Base-by-base conservation (phyloP, 768 basidiomycete genomes). In the Rhodotorula taiwanensis region DNA sequence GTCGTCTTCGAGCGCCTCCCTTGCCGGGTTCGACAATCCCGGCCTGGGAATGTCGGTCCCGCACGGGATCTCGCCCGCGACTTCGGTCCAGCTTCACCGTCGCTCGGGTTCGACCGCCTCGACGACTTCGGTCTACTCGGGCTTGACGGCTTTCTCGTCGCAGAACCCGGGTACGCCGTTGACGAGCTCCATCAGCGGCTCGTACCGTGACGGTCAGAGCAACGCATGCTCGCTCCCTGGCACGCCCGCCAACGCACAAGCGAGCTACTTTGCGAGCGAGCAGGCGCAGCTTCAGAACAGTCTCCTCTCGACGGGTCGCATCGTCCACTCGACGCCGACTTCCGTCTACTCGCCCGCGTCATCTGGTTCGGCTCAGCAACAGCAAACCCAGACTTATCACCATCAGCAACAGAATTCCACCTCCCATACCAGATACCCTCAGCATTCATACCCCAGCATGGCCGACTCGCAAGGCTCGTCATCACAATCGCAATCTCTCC, bases 51-150 rank as follows among this genome's bases (percentile, higher is more conserved):
- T 31, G n/a, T 41, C 36, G 36, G 36, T 16, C 10, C 16, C 36
- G 36, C 36, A 18, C 41, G 42, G 42, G 5, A 42, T 23, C 45
- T 69, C 67, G n/a, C 67, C 67, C 0, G 63, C 50, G 8, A 50
- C 50, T 25, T 43, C 42, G 42, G 42, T 20, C 41, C 36, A 44
- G 23, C 36, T 39, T 39, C 67, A 69, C 42, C 56, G 52, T 13
- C 67, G 67, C 36, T 65, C 67, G n/a, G 67, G 63, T n/a, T 69
- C 67, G 56, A 69, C 67, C 20, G 63, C 67, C 3, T 69, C 67
- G 34, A 62, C 53, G 34, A 62, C 54, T 20, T 65, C 63, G 49
- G 57, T 61, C 50, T 58, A 58, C 58, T 69, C 67, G 20, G 60
- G 63, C 33, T 20, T 69, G 14, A 65, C 67, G 25, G 63, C 60